Evolutionary conservation across 306 rosid genomes (phyloP).

Genomic region (Quercus glauca): DNA sequence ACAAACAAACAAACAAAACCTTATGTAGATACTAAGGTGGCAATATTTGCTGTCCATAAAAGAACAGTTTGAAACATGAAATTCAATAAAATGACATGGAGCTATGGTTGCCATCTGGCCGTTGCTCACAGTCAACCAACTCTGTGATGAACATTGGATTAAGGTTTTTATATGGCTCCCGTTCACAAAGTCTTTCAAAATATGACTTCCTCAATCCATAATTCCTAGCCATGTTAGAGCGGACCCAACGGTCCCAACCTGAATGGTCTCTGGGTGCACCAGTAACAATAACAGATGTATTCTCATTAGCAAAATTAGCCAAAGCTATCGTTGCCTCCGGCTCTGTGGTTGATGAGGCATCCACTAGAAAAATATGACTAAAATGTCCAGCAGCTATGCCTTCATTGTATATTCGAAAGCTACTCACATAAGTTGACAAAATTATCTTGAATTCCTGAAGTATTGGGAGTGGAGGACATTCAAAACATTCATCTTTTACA

Average conservation of each 20-base stretch:
- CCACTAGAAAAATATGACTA: constrained; percentile 37
- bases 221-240: constrained; percentile 10
- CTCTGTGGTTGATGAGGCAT: constrained; percentile 34
- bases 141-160: constrained; percentile 1
- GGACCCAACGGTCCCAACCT: constrained; percentile 31
- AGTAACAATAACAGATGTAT: constrained; percentile 27
- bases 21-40: no score
- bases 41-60: no score
- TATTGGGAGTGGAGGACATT: constrained; percentile 22
- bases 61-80: no score
- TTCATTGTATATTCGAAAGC: neutral
- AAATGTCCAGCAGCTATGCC: constrained; percentile 11
- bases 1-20: no score
- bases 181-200: constrained; percentile 26
- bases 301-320: constrained; percentile 24
- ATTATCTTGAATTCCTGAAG: constrained; percentile 30
- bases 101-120: no score
- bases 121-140: no score
- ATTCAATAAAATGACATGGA: no score
- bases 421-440: constrained; percentile 34
- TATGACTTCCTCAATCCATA: constrained; percentile 25
- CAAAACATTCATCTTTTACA: constrained; percentile 21
- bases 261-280: constrained; percentile 10
- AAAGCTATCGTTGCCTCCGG: constrained; percentile 25
- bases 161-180: neutral